A percentile compares a stretch with the other conserved stretches of the same genome.
Conservation (phyloP, 2,329 filamentous ascomycete species). For the Ciborinia camelliae region DNA sequence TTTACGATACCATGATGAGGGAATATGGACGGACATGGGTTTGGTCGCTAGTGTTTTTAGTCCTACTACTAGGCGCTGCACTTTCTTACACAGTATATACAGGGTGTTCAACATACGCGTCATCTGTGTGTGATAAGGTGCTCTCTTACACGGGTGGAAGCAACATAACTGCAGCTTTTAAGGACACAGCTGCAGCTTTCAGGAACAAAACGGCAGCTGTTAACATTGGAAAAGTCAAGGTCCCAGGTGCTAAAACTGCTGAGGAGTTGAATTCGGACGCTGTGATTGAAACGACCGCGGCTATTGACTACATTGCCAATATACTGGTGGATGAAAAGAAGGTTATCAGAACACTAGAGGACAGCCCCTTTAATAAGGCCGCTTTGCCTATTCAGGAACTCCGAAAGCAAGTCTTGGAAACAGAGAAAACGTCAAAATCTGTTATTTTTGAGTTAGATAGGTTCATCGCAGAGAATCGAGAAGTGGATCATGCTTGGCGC, state of each 20-base stretch:
- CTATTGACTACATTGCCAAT: not conserved
- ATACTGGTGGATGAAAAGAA: not conserved
- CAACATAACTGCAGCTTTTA: too few relatives aligned
- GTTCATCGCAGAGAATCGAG: not conserved
- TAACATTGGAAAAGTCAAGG: too few relatives aligned
- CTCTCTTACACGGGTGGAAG: too few relatives aligned
- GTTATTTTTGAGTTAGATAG: not conserved
- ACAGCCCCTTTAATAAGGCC: slow-evolving; percentile 2
- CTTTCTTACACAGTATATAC: not conserved
- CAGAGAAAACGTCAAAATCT: not conserved
- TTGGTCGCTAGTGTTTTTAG: not conserved
- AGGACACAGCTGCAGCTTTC: not conserved
- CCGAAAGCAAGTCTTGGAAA: not conserved
- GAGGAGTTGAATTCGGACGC: not conserved
- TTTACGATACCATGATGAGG: not conserved
- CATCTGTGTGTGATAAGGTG: too few relatives aligned
- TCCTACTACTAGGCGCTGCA: not conserved
- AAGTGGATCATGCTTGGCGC: slow-evolving; percentile 6
- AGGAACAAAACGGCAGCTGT: not conserved
- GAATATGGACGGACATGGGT: slow-evolving; percentile 2
- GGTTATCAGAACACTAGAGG: not conserved
- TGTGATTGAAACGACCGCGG: not conserved
- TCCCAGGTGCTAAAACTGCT: too few relatives aligned
- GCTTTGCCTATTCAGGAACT: not conserved
- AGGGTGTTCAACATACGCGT: too few relatives aligned